These are phyloP conservation scores for Candida adriatica DNA, from an alignment of 805 yeast genomes.

Conservation along the genomic window DNA sequence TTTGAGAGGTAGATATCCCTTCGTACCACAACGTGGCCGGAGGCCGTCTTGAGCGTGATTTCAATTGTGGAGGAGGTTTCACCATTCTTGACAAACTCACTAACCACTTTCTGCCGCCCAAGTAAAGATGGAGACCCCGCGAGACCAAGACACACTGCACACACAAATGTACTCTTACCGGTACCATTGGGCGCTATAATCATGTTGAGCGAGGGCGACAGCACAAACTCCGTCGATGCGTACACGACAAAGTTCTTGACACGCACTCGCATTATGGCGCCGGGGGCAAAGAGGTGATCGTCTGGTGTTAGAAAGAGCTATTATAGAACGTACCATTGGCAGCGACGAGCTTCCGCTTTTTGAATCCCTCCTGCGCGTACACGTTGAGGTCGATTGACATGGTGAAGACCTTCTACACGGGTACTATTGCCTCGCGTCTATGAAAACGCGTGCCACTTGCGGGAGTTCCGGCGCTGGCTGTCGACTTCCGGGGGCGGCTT, in stretches of 20 bases:
- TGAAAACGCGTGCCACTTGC: too few relatives aligned
- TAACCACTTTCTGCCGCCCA: constrained; percentile 57
- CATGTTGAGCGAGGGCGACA: constrained; percentile 83
- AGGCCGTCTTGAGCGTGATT: constrained; percentile 27
- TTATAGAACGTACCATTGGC: constrained; percentile 4
- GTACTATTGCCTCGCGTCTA: too few relatives aligned
- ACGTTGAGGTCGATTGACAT: constrained; percentile 10
- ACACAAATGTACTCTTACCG: constrained; percentile 88
- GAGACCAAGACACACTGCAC: constrained; percentile 85
- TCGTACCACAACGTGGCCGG: constrained; percentile 35
- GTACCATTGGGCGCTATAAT: constrained; percentile 96
- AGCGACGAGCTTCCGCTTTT: constrained; percentile 3
- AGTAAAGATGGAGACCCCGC: constrained; percentile 72
- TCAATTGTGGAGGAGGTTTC: constrained; percentile 29
- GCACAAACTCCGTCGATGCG: constrained; percentile 56
- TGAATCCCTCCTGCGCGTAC: constrained; percentile 7
- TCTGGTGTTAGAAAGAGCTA: constrained; percentile 8
- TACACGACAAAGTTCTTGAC: constrained; percentile 68
- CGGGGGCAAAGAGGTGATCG: constrained; percentile 31
- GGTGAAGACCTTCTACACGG: too few relatives aligned
- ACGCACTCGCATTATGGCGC: constrained; percentile 45
- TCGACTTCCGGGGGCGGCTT: too few relatives aligned
- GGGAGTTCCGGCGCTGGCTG: too few relatives aligned
- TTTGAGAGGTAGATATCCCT: constrained; percentile 28
- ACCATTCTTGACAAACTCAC: constrained; percentile 71